Evolutionary conservation across 2,329 filamentous ascomycete genomes (phyloP), one percentile per base, ranked within the genome.

Genomic region (Acephala macrosclerotiorum): DNA sequence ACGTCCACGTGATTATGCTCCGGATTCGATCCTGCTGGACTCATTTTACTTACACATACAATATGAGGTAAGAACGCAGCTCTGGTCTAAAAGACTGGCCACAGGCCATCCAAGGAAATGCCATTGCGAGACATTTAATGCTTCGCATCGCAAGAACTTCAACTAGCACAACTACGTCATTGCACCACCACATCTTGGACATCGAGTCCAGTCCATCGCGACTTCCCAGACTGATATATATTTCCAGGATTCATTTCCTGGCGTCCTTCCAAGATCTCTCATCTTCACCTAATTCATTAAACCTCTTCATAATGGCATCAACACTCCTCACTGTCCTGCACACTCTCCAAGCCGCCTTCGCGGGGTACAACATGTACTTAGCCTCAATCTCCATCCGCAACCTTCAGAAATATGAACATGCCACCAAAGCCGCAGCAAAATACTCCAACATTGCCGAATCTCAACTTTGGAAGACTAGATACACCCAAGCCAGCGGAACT

Each of bases 361-460:
- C 76, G n/a, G 74, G 70, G 55, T 83, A 82, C 70, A 81, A 80
- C 68, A 78, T 76, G 51, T 77, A 77, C 61, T 75, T 81, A 18
- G 80, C 80, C 60, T 80, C 78, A 66, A 72, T 77, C 55, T 78
- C 82, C 53, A 80, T 83, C 70, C 76, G 71, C 42, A 81, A 81
- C 64, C 77, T 84, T 4, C 77, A 75, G 36, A 77, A 77, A 59
- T 84, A 83, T 70, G 81, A 84, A 70, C 74, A 78, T n/a, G 77
- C 77, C 29, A 74, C 75, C 51, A 75, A 83, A 70, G 82, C 80
- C 68, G 77, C 79, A 18, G 81, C 82, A 9, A 77, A 81, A 67
- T 79, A 79, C 73, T 83, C 81, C 2, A 77, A 77, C 35, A 77
- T 78, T 45, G 81, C 80, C 8, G 79, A 75, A 42, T 68, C 75